A percentile compares a stretch with the other conserved stretches of the same genome.
Evolutionary conservation across 2,329 filamentous ascomycete genomes (phyloP).

Genomic region (Penicillium italicum): DNA sequence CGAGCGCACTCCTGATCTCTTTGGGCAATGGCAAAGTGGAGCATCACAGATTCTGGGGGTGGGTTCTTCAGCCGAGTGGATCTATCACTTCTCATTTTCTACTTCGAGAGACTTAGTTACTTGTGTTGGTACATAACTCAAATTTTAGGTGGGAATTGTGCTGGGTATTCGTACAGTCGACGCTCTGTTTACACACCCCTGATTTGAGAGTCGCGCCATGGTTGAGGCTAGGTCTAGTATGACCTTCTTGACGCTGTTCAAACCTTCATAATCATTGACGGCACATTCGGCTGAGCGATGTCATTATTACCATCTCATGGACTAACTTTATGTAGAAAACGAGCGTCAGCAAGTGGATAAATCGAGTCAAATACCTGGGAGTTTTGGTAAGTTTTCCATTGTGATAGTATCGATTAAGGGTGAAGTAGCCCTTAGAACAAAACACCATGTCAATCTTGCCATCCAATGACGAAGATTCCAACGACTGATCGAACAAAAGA

Average conservation of each 20-base stretch:
- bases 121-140: not conserved
- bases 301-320: constrained; percentile 2
- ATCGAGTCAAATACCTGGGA: not conserved
- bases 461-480: constrained; percentile 13
- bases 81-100: not conserved
- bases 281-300: not conserved
- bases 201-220: not conserved
- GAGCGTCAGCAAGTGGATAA: not conserved
- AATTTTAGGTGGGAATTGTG: too few relatives aligned
- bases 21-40: constrained; percentile 1
- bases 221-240: not conserved
- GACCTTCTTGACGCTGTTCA: not conserved
- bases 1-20: not conserved
- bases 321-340: not conserved
- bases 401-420: constrained; percentile 11
- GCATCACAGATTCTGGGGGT: too few relatives aligned
- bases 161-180: not conserved
- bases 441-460: constrained; percentile 16
- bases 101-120: not conserved
- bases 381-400: not conserved
- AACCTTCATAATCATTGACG: not conserved
- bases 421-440: constrained; percentile 23
- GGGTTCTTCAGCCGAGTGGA: constrained; percentile 11
- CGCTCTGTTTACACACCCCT: not conserved
- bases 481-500: constrained; percentile 15